phyloP scores from a whole-genome alignment of 2,329 filamentous ascomycete species.

The Calonectria pteridis region DNA sequence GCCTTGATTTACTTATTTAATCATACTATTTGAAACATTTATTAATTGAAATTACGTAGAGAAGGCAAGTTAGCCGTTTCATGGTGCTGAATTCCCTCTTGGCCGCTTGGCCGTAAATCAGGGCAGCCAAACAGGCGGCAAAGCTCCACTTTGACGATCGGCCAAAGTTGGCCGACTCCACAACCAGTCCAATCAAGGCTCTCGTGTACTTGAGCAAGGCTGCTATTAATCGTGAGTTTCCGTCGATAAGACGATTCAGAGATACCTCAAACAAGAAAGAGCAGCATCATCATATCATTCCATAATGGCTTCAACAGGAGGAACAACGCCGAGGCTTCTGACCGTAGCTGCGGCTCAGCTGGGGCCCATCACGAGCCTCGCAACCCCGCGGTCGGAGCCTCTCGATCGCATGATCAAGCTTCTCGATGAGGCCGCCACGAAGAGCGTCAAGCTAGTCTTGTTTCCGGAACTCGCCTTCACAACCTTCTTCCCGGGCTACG shows the following conservation, averaged over 20 bases:
- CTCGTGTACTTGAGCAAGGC: neutral
- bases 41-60: neutral
- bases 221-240: neutral
- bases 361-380: conserved; percentile 53
- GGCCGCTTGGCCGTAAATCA: neutral
- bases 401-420: conserved; percentile 63
- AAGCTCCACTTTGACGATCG: neutral
- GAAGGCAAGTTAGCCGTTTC: neutral
- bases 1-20: neutral
- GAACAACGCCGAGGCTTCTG: conserved; percentile 10
- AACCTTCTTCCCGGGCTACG: conserved; percentile 67
- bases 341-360: conserved; percentile 67
- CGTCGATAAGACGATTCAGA: neutral
- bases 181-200: neutral
- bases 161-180: neutral
- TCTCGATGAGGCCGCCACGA: conserved; percentile 57
- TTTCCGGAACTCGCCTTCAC: conserved; percentile 68
- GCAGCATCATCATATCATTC: neutral
- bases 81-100: neutral
- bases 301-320: neutral
- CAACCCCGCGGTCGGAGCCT: conserved; percentile 55
- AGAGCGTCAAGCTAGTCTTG: conserved; percentile 62
- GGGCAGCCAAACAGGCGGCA: neutral
- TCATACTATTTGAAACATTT: neutral
- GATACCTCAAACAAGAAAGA: neutral